phyloP scores from a whole-genome alignment of 23 red algal species.

The Porphyridium purpureum region DNA sequence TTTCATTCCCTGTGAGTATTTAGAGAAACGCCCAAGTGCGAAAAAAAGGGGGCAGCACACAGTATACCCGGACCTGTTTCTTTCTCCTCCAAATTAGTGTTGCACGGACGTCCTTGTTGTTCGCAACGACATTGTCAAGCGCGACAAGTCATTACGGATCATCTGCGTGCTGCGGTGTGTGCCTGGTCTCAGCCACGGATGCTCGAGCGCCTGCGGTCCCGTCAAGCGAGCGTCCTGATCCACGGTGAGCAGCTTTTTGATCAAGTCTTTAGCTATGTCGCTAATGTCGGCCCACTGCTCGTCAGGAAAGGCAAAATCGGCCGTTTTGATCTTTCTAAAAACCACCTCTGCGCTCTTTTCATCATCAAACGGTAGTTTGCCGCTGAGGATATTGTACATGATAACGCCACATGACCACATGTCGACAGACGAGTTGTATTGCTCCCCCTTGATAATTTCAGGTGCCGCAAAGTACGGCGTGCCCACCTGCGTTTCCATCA shows the following conservation, averaged over 20 bases:
- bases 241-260: conserved; percentile 32
- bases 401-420: conserved; percentile 78
- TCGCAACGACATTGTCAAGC: background rate
- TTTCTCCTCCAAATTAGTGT: no score
- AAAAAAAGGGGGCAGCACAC: no score
- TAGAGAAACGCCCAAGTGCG: no score
- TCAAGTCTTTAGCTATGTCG: conserved; percentile 13
- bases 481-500: conserved; percentile 30
- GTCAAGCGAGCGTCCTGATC: conserved; percentile 37
- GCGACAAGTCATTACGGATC: background rate
- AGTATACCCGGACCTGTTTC: no score
- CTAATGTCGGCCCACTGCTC: conserved; percentile 6
- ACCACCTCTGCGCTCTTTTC: conserved; percentile 32
- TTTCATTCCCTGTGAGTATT: no score
- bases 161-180: background rate
- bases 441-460: conserved; percentile 22
- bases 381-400: conserved; percentile 64
- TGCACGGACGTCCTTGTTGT: no score
- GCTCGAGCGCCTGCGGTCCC: conserved; percentile 42
- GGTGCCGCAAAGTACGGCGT: conserved; percentile 55
- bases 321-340: conserved; percentile 24
- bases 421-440: conserved; percentile 53
- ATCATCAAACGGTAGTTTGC: conserved; percentile 46
- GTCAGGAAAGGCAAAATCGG: conserved; percentile 20
- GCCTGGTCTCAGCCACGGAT: conserved; percentile 36